Percentiles rank a stretch among this genome's conserved stretches.
phyloP scores from a whole-genome alignment of 495 filamentous ascomycete species.

The Penicillium cataractarum region DNA sequence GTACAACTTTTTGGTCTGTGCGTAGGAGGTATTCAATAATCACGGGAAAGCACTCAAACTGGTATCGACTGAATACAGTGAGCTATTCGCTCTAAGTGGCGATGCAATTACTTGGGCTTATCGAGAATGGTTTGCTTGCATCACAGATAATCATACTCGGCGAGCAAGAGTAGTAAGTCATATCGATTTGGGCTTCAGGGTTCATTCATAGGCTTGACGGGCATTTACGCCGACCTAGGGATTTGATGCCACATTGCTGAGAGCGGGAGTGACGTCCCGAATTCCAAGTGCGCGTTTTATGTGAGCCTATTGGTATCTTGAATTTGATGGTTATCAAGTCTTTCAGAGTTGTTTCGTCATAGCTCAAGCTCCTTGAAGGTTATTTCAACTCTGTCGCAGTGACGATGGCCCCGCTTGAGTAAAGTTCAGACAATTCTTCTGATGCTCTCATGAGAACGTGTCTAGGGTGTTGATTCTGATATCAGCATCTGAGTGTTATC shows the following conservation, averaged over 20 bases:
- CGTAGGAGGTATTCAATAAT: background rate
- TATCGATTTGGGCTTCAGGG: background rate
- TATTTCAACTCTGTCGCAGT: background rate
- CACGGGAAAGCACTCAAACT: background rate
- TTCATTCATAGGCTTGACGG: too few relatives aligned
- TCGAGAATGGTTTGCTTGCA: background rate
- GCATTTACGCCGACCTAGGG: constrained; percentile 24
- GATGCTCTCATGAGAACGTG: background rate
- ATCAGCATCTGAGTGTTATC: background rate
- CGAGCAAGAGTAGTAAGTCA: background rate
- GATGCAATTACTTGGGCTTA: background rate
- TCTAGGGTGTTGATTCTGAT: background rate
- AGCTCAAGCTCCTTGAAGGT: constrained; percentile 5
- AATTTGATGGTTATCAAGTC: background rate
- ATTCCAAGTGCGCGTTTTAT: constrained; percentile 21
- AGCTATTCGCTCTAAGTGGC: too few relatives aligned
- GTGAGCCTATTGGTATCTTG: background rate
- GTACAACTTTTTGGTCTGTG: background rate
- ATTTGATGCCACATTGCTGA: constrained; percentile 21
- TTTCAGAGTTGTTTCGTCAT: constrained; percentile 23
- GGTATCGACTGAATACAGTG: background rate
- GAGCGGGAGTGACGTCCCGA: constrained; percentile 8
- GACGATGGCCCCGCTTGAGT: background rate
- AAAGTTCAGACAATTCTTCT: background rate
- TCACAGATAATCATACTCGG: too few relatives aligned